These are phyloP conservation scores for Pythium coloratum DNA, from an alignment of 352 stramenopile genomes.

Conservation along the genomic window DNA sequence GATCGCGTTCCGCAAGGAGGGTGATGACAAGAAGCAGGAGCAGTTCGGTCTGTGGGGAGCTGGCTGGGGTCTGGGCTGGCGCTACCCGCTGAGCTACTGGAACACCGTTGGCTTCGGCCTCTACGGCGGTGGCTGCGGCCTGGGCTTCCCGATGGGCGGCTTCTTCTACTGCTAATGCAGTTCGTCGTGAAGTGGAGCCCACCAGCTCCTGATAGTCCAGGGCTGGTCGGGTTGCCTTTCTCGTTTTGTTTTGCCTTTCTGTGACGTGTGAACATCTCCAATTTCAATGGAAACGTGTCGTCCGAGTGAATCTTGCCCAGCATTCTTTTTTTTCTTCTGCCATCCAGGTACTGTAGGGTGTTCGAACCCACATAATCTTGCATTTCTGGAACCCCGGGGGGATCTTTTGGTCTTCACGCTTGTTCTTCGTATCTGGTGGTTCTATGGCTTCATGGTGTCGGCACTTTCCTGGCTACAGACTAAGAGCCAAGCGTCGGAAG, in stretches of 20 bases:
- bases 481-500: neutral
- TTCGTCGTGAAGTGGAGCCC: neutral
- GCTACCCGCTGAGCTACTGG: slow-evolving; percentile 15
- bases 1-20: neutral
- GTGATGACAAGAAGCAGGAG: too few species aligned
- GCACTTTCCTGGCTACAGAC: neutral
- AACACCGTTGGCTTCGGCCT: slow-evolving; percentile 9
- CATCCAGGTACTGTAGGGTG: neutral
- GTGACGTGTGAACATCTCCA: slow-evolving; percentile 15
- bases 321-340: neutral
- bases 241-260: neutral
- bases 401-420: neutral
- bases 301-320: neutral
- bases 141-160: slow-evolving; percentile 5
- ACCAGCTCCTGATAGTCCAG: neutral
- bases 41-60: neutral
- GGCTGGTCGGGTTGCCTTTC: neutral
- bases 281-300: neutral
- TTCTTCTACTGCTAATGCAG: slow-evolving; percentile 9
- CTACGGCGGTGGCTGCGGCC: slow-evolving; percentile 11
- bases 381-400: neutral
- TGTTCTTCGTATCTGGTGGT: neutral
- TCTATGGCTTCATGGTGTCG: neutral
- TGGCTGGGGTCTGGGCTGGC: slow-evolving; percentile 8
- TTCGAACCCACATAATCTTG: neutral